Percentiles rank a stretch among this genome's conserved stretches.
phyloP scores from a whole-genome alignment of 2,329 filamentous ascomycete genomes.

The Aspergillus intermedius region DNA sequence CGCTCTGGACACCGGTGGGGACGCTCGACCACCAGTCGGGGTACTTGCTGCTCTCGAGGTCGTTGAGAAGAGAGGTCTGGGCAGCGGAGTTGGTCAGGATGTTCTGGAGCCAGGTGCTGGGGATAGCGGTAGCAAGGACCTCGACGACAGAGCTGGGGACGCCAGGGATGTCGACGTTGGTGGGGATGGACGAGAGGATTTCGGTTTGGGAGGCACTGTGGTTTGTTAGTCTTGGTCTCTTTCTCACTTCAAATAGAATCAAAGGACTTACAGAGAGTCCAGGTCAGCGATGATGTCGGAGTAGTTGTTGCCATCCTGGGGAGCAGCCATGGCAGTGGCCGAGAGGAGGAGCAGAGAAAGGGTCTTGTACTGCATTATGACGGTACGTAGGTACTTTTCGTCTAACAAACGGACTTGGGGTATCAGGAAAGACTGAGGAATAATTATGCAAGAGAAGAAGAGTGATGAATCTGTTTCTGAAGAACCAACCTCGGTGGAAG shows the following conservation, averaged over 20 bases:
- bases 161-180: not conserved
- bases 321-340: constrained; percentile 13
- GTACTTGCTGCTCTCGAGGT: constrained; percentile 16
- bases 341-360: constrained; percentile 17
- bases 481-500: not conserved
- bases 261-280: not conserved
- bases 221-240: not conserved
- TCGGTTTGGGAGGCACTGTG: not conserved
- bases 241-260: too few species aligned
- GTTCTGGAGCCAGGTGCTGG: constrained; percentile 15
- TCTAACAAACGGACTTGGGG: not conserved
- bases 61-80: constrained; percentile 16
- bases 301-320: constrained; percentile 2
- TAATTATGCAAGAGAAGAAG: not conserved
- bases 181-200: not conserved
- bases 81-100: constrained; percentile 13
- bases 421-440: not conserved
- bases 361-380: constrained; percentile 20
- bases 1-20: constrained; percentile 21
- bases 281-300: constrained; percentile 2
- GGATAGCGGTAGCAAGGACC: constrained; percentile 21
- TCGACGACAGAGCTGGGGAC: constrained; percentile 15
- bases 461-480: not conserved
- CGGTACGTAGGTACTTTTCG: not conserved
- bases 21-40: constrained; percentile 23